Evolutionary conservation across 305 asterid species (phyloP), one percentile per base, ranked within the genome.

Genomic region (Petunia hybrid): DNA sequence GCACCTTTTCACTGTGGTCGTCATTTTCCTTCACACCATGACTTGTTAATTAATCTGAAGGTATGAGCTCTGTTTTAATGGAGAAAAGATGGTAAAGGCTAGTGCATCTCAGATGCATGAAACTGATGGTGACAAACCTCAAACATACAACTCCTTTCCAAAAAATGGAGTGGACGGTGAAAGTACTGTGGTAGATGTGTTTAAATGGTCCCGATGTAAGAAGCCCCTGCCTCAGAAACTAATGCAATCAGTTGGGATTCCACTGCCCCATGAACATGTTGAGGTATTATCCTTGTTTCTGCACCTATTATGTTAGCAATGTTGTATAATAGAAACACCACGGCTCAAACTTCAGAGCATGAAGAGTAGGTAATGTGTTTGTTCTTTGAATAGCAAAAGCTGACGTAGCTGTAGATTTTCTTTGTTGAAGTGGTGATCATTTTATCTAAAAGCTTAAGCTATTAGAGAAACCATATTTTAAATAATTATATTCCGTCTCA

Each of bases 1-100:
- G 39, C 43, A 36, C 65, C 63, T 74, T 57, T 74, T 41, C 38
- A 38, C 3, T 55, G 9, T 39, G 79, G 14, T 75, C 65, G 16
- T 65, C 63, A 61, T 61, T 59, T 60, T 45, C 78, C 48, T 84
- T 62, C 76, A 61, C 60, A 16, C 76, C 75, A 67, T 67, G 74
- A 75, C 38, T 81, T 62, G 42, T 83, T 80, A 79, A 83, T 70
- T 79, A 69, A 67, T 81, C 71, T 87, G 63, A 81, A 96, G 99
- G 96, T 96, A 92, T 82, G 99, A 96, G 90, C 99, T 96, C 75
- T 89, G 93, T 90, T 96, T 89, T 81, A 83, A 83, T 64, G 98
- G 93, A 51, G 98, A 96, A 86, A 96, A 91, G 90, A 81, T 84
- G 77, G 85, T 89, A 10, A 94, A 91, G 89, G 78, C 89, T 76